A percentile compares a stretch with the other conserved stretches of the same genome.
Evolutionary conservation across 148 eudicot genomes (phyloP).

Genomic region (Hydrangea macrophylla): DNA sequence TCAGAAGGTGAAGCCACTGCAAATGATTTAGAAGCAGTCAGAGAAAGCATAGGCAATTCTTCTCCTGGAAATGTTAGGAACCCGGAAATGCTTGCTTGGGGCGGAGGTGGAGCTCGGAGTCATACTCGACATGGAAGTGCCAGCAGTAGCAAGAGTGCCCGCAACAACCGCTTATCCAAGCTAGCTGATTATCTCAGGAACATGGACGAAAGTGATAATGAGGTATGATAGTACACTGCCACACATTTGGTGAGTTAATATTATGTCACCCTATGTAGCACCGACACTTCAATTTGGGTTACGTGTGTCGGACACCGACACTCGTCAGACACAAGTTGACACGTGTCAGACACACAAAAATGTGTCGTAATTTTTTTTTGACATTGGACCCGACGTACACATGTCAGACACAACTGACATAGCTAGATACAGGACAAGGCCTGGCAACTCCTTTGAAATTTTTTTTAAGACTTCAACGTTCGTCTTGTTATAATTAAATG

Average conservation of each 20-base stretch:
- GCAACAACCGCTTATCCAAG: slow-evolving; percentile 37
- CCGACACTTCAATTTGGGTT: no score
- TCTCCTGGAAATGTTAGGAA: slow-evolving; percentile 25
- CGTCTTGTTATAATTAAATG: no score
- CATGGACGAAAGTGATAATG: slow-evolving; percentile 38
- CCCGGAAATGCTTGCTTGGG: slow-evolving; percentile 56
- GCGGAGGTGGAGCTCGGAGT: slow-evolving; percentile 46
- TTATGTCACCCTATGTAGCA: no score
- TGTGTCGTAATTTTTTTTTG: no score
- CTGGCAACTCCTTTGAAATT: no score
- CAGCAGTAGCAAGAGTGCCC: slow-evolving; percentile 25
- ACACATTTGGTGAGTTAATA: background rate
- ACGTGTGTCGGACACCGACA: no score
- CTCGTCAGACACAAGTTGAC: no score
- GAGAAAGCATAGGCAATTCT: slow-evolving; percentile 23
- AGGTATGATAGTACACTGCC: slow-evolving; percentile 28
- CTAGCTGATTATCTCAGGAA: slow-evolving; percentile 41
- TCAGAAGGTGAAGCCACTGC: slow-evolving; percentile 28
- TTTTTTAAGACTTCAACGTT: no score
- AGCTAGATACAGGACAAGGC: no score
- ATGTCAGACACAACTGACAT: no score
- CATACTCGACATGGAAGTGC: slow-evolving; percentile 18
- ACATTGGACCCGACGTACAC: no score
- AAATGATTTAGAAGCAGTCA: slow-evolving; percentile 29
- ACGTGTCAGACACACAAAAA: no score